Conservation (phyloP, 2,329 filamentous ascomycete species). For the Decorospora gaudefroyi region DNA sequence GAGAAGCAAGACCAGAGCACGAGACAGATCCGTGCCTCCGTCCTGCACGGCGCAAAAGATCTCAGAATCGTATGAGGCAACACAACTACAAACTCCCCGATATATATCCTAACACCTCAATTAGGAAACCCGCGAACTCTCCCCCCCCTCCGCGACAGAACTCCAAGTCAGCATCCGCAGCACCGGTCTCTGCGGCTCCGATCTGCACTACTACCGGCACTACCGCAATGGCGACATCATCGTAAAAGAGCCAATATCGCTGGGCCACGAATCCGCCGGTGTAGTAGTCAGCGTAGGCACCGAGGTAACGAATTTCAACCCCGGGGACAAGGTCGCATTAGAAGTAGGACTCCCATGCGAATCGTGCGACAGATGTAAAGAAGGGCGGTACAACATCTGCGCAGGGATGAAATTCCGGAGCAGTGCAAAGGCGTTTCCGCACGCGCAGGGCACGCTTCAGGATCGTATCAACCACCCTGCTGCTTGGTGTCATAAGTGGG, state of each 20-base stretch:
- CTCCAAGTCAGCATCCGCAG: conserved; percentile 67
- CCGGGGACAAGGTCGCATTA: conserved; percentile 85
- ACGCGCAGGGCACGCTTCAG: conserved; percentile 67
- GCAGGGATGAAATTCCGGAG: conserved; percentile 62
- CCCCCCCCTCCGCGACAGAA: conserved; percentile 57
- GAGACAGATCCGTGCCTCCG: conserved; percentile 54
- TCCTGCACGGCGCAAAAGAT: conserved; percentile 65
- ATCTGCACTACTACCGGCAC: conserved; percentile 84
- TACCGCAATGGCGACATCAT: conserved; percentile 86
- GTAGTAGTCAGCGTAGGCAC: conserved; percentile 73
- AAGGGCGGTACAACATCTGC: conserved; percentile 66
- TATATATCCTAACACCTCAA: neutral
- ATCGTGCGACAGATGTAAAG: conserved; percentile 58
- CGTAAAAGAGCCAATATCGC: conserved; percentile 78
- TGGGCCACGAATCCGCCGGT: conserved; percentile 78
- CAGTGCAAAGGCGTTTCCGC: conserved; percentile 64
- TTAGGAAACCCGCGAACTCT: conserved; percentile 60
- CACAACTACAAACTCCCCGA: neutral
- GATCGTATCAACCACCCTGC: conserved; percentile 65
- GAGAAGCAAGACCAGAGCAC: conserved; percentile 30
- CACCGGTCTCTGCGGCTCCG: conserved; percentile 72
- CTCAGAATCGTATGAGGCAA: conserved; percentile 57
- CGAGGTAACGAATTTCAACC: conserved; percentile 64
- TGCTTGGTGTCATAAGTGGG: conserved; percentile 60
- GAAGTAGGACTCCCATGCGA: conserved; percentile 90